These are phyloP conservation scores for Exidia glandulosa DNA, from an alignment of 768 basidiomycete genomes.

Conservation along the genomic window DNA sequence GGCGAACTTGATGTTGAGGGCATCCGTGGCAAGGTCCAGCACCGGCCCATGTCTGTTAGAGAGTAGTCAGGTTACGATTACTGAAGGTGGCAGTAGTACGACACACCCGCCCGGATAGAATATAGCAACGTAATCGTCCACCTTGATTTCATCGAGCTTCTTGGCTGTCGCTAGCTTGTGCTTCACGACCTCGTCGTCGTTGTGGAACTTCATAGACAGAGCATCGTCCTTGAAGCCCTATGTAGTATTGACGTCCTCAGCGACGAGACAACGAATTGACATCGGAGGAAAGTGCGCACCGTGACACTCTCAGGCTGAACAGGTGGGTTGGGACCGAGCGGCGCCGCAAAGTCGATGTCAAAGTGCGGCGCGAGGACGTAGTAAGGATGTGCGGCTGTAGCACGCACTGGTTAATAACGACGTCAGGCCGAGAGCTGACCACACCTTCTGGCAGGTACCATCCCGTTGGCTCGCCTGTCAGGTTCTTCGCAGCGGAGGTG, in stretches of 20 bases:
- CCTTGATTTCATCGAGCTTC: slow-evolving; percentile 47
- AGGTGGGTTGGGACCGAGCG: slow-evolving; percentile 57
- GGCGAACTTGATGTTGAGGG: slow-evolving; percentile 44
- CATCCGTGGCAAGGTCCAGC: slow-evolving; percentile 54
- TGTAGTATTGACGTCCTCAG: neutral
- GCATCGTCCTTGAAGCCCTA: slow-evolving; percentile 44
- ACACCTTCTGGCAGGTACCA: slow-evolving; percentile 33
- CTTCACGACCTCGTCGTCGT: slow-evolving; percentile 41
- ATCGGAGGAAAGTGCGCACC: slow-evolving; percentile 19
- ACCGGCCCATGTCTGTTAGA: slow-evolving; percentile 49
- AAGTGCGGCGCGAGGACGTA: slow-evolving; percentile 40
- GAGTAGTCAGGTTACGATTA: neutral
- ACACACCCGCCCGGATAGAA: slow-evolving; percentile 63
- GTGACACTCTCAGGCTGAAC: slow-evolving; percentile 47
- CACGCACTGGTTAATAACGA: neutral
- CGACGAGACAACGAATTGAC: neutral
- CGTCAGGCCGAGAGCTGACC: slow-evolving; percentile 6
- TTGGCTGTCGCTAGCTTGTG: slow-evolving; percentile 44
- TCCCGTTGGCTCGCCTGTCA: slow-evolving; percentile 19
- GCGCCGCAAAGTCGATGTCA: slow-evolving; percentile 49
- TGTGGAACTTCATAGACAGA: slow-evolving; percentile 44
- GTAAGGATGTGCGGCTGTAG: slow-evolving; percentile 53
- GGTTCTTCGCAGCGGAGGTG: slow-evolving; percentile 51
- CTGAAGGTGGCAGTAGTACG: neutral
- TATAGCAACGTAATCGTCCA: slow-evolving; percentile 55